Evolutionary conservation across 257 asterid species (phyloP), one percentile per base, ranked within the genome.

Genomic region (Solanum chilense): DNA sequence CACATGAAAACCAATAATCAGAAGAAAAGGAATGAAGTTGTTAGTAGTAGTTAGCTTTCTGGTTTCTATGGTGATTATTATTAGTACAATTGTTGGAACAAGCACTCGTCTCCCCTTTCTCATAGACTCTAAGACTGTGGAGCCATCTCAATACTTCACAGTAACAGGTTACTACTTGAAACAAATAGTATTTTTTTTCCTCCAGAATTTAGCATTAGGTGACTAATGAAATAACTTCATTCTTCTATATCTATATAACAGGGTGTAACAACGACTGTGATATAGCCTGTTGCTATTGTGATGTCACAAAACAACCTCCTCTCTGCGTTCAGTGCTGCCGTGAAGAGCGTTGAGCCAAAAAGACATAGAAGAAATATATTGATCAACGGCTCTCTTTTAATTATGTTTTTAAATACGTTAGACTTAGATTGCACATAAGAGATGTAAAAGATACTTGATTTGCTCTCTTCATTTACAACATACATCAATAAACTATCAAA

Each of bases 191-290:
- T 23, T 69, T 20, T 20, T 37, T 68, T 16, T 49, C 15, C 20
- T 49, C 5, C 74, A 12, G 21, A 41, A 21, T 23, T 77, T 14
- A 44, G 15, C 39, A 14, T n/a, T 52, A 1, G 62, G 52, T 47
- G 58, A 29, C 5, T 9, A 41, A 60, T 7, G n/a, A n/a, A 31
- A 75, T 84, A 52, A 87, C 44, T n/a, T 37, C 58, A 82, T 37
- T 49, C 8, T 11, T 78, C 70, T 33, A 8, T 27, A 88, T 90
- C 44, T 12, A 41, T 39, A 37, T 76, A 25, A 44, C 14, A 25
- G 91, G 94, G 49, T 92, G 94, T 86, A 90, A 87, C 86, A 92
- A 88, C 84, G 44, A 89, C 76, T 92, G 94, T 52, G 94, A 90
- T 47, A 60, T 90, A 52, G 92, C 92, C 33, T 90, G 92, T 76